Base-by-base conservation (phyloP, 371 early-diverging fungal genomes). In the Mortierella sp. region DNA sequence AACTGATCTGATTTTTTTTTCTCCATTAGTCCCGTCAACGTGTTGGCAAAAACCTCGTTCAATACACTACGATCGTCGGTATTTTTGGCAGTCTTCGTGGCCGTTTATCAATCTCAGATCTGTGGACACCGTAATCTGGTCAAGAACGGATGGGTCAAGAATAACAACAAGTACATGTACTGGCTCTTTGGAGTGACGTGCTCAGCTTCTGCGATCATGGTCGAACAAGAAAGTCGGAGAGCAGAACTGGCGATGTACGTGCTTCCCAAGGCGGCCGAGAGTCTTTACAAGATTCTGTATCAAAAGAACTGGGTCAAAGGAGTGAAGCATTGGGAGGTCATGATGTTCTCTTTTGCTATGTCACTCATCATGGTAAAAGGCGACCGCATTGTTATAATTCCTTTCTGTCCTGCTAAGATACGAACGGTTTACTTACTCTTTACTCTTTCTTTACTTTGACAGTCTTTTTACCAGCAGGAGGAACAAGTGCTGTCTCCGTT, bases 181-280 rank as follows among this genome's bases (percentile, higher is more conserved):
- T 90, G 82, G 75, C 27, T 85, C 1, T 84, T 84, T 60, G 93
- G 92, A 3, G 79, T 92, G 34, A 64, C 87, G 6, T 83, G 87
- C 42, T 79, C 87, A 26, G 86, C 83, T 26, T 48, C 81, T 0
- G 80, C 90, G 27, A 89, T 93, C 68, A 89, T 91, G 72, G 80
- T 91, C 11, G 93, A 93, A 60, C 87, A 92, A 49, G 87, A 86
- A 70, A 83, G 84, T 49, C 81, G 90, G 50, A 81, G 93, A 17
- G 82, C 85, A 12, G 91, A 92, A 62, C 67, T 92, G 56, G 90
- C 92, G 9, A 82, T 92, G 72, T 92, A 92, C 64, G 88, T 89
- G 3, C 58, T 86, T 27, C 92, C 90, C 26, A 90, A 89, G 56
- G 89, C 90, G 0, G 69, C 84, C 24, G 82, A 87, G 66, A 84